Evolutionary conservation across 2,329 filamentous ascomycete species (phyloP).

Genomic region (Xylariaceae sp.): DNA sequence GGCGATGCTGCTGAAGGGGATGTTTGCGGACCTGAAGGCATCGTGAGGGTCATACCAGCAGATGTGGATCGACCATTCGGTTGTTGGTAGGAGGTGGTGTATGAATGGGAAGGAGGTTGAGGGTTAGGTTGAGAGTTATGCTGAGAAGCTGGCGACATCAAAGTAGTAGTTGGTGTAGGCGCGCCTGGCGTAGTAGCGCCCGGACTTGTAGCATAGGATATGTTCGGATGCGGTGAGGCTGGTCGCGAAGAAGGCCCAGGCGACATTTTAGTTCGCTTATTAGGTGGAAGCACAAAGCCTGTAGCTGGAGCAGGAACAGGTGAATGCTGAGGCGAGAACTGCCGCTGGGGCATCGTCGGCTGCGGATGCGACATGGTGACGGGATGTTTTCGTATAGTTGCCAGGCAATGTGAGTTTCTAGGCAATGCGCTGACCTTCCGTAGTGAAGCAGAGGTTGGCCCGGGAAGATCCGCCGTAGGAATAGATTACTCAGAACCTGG

Average conservation of each 20-base stretch:
- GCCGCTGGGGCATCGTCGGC: conserved; percentile 34
- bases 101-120: conserved; percentile 37
- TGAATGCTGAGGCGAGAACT: conserved; percentile 52
- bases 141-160: conserved; percentile 38
- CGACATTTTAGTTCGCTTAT: conserved; percentile 73
- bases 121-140: conserved; percentile 18
- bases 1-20: conserved; percentile 20
- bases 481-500: background rate
- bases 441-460: background rate
- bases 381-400: background rate
- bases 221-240: conserved; percentile 61
- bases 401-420: background rate
- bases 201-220: conserved; percentile 54
- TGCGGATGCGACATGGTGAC: conserved; percentile 36
- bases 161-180: conserved; percentile 42
- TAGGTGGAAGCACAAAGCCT: conserved; percentile 62
- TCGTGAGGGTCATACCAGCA: conserved; percentile 27
- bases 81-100: conserved; percentile 35
- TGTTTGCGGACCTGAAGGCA: conserved; percentile 25
- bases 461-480: background rate
- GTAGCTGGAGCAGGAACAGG: conserved; percentile 51
- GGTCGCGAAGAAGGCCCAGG: conserved; percentile 71
- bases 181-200: conserved; percentile 37
- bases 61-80: conserved; percentile 29
- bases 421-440: background rate